Conservation (phyloP, 768 basidiomycete genomes). For the Psilocybe cyanescens region DNA sequence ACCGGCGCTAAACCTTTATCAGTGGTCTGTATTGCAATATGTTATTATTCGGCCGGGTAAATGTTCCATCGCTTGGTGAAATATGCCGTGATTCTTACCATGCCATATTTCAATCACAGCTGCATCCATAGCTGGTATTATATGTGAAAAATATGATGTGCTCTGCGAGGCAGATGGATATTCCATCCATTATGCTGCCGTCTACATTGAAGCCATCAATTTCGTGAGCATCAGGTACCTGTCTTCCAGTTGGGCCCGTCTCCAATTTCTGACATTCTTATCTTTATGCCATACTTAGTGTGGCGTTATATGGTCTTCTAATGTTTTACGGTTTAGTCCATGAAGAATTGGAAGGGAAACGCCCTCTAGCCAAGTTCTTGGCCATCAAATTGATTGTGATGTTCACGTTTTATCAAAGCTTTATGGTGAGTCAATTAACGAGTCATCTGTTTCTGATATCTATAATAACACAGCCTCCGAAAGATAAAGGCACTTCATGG, state of each 20-base stretch:
- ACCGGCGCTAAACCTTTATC: neutral
- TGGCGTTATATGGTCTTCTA: conserved; percentile 86
- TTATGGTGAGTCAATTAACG: conserved; percentile 53
- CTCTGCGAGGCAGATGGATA: conserved; percentile 71
- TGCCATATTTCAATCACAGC: conserved; percentile 29
- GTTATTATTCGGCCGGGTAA: conserved; percentile 66
- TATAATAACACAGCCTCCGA: too few relatives aligned
- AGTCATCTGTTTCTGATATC: too few relatives aligned
- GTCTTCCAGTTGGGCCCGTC: neutral
- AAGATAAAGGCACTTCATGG: conserved; percentile 10
- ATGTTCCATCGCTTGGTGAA: neutral
- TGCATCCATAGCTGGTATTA: conserved; percentile 76
- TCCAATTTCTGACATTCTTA: neutral
- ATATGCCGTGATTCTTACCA: neutral
- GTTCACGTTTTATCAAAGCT: conserved; percentile 88
- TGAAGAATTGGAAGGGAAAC: conserved; percentile 75
- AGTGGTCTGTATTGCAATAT: conserved; percentile 93
- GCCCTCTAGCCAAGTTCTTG: conserved; percentile 86
- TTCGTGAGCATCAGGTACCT: conserved; percentile 80
- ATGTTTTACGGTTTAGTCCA: conserved; percentile 83
- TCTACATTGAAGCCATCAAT: conserved; percentile 74
- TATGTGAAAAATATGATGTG: conserved; percentile 70
- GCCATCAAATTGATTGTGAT: conserved; percentile 87
- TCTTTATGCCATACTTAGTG: conserved; percentile 37
- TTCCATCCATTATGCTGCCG: conserved; percentile 62